These are phyloP conservation scores for Graphiopsis chlorocephala DNA, from an alignment of 2,329 filamentous ascomycete species.

Conservation along the genomic window DNA sequence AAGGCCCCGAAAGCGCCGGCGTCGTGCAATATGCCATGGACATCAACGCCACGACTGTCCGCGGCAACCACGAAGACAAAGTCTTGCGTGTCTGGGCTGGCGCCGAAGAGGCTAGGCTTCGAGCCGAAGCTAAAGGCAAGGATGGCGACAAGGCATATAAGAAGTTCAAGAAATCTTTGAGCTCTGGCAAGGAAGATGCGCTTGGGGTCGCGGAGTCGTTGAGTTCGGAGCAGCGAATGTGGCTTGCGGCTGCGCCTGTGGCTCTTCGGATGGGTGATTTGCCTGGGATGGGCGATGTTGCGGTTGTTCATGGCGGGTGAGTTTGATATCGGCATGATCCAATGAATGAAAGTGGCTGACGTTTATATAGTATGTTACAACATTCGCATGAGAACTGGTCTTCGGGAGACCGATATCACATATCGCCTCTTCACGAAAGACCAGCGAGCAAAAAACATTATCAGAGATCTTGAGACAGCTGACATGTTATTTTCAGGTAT, in stretches of 20 bases:
- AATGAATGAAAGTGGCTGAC: neutral
- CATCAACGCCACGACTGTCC: slow-evolving; percentile 12
- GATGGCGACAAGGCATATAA: slow-evolving; percentile 5
- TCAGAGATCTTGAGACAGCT: neutral
- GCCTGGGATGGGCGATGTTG: neutral
- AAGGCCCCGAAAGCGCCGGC: slow-evolving; percentile 10
- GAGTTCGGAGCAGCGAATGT: neutral
- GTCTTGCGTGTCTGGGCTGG: slow-evolving; percentile 8
- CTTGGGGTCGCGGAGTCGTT: neutral
- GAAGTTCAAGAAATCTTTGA: neutral
- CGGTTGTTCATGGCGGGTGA: slow-evolving; percentile 9
- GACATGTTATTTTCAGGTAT: neutral
- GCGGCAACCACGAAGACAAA: slow-evolving; percentile 17
- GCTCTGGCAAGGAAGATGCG: neutral
- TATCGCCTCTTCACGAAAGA: neutral
- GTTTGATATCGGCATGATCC: neutral
- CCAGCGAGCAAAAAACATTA: neutral
- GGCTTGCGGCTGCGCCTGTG: slow-evolving; percentile 5
- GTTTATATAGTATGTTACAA: neutral
- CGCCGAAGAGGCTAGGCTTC: neutral
- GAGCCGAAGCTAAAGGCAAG: slow-evolving; percentile 3
- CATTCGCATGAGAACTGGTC: neutral
- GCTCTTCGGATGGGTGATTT: neutral
- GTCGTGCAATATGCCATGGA: slow-evolving; percentile 11
- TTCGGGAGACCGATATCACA: neutral